Conservation (phyloP, 2,329 filamentous ascomycete species). For the Sphaerulina musiva region DNA sequence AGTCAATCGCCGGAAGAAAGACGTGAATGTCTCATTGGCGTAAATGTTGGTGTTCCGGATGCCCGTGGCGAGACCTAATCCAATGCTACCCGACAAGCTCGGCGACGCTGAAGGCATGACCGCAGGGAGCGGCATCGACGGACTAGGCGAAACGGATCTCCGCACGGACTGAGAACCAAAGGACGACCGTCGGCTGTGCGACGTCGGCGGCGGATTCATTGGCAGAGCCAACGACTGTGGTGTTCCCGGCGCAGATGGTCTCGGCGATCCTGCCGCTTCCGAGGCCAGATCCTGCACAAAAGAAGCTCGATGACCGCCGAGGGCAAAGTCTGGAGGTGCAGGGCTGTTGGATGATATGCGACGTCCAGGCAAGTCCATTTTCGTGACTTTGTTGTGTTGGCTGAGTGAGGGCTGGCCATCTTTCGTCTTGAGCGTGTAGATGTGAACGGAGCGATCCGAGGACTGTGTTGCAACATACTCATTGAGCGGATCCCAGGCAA, state of each 20-base stretch:
- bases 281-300: constrained; percentile 52
- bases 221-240: constrained; percentile 82
- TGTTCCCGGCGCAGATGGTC: constrained; percentile 85
- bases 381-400: constrained; percentile 73
- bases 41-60: constrained; percentile 85
- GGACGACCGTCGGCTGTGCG: constrained; percentile 88
- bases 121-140: constrained; percentile 67
- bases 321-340: constrained; percentile 74
- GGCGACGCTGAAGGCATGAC: constrained; percentile 94
- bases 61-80: constrained; percentile 36
- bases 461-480: constrained; percentile 98
- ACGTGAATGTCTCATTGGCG: constrained; percentile 92
- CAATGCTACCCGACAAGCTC: constrained; percentile 59
- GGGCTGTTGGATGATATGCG: constrained; percentile 88
- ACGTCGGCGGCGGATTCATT: constrained; percentile 93
- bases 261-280: constrained; percentile 68
- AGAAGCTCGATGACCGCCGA: constrained; percentile 45
- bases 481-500: constrained; percentile 96
- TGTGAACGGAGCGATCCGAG: constrained; percentile 94
- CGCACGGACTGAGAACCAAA: constrained; percentile 65
- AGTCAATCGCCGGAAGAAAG: constrained; percentile 87
- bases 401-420: constrained; percentile 86
- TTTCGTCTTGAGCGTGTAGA: constrained; percentile 93
- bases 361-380: constrained; percentile 86
- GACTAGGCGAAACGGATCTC: constrained; percentile 85